Conservation (phyloP, 2,329 filamentous ascomycete species). For the Penicillium psychrosexuale region DNA sequence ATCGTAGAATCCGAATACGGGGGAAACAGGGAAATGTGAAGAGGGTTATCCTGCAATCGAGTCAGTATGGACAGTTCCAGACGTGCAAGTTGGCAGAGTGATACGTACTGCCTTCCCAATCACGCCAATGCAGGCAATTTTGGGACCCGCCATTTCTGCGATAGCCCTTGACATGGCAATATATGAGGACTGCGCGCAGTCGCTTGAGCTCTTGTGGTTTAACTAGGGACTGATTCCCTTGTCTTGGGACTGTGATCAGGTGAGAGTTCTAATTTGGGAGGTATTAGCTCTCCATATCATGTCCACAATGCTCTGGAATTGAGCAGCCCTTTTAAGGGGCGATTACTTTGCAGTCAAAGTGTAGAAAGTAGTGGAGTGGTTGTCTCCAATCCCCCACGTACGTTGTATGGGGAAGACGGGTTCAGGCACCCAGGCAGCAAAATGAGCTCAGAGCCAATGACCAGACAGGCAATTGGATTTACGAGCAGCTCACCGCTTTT, state of each 20-base stretch:
- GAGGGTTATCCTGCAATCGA: slow-evolving; percentile 76
- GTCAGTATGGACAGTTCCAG: slow-evolving; percentile 6
- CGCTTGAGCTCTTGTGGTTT: not conserved
- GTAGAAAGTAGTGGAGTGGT: slow-evolving; percentile 1
- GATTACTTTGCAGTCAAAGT: not conserved
- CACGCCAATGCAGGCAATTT: slow-evolving; percentile 87
- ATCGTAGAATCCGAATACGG: slow-evolving; percentile 64
- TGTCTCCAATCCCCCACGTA: not conserved
- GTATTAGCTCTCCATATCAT: not conserved
- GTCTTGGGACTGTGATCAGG: not conserved
- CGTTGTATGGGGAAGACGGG: not conserved
- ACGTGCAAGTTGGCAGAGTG: not conserved
- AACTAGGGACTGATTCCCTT: not conserved
- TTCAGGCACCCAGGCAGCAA: slow-evolving; percentile 5
- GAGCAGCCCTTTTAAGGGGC: not conserved
- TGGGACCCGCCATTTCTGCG: slow-evolving; percentile 55
- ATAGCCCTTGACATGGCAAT: not conserved
- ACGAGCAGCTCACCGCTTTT: slow-evolving; percentile 20
- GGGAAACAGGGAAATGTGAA: slow-evolving; percentile 88
- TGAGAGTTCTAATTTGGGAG: not conserved
- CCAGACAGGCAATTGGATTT: slow-evolving; percentile 17
- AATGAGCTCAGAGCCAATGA: slow-evolving; percentile 16
- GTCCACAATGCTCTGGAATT: not conserved
- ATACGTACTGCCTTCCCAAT: slow-evolving; percentile 81
- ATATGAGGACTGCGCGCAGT: not conserved